Evolutionary conservation across 2,329 filamentous ascomycete genomes (phyloP).

Genomic region (Fusarium protoensiforme): DNA sequence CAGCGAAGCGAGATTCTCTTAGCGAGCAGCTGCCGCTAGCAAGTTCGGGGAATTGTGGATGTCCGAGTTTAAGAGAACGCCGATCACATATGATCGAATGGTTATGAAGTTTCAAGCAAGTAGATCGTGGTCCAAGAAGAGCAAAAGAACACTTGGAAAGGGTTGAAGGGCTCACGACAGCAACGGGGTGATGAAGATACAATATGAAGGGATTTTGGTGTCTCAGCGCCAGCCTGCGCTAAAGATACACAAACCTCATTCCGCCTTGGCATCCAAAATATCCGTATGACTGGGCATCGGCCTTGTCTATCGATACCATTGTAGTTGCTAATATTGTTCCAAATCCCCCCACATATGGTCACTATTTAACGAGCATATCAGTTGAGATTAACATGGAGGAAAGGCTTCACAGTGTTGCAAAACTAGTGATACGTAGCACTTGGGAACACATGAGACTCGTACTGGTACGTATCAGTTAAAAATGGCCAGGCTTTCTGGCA

Average conservation of each 20-base stretch:
- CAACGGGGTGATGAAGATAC: background rate
- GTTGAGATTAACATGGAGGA: background rate
- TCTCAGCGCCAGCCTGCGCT: background rate
- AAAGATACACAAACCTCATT: background rate
- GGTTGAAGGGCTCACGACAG: background rate
- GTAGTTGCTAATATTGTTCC: background rate
- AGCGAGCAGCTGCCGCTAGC: background rate
- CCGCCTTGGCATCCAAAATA: background rate
- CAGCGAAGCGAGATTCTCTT: conserved; percentile 13
- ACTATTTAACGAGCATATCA: background rate
- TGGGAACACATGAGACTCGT: background rate
- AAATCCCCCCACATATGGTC: no score
- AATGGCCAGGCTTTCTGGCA: background rate
- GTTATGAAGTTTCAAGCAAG: background rate
- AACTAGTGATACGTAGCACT: no score
- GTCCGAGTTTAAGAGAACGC: background rate
- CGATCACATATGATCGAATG: background rate
- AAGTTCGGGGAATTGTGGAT: background rate
- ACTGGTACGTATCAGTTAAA: background rate
- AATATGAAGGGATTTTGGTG: background rate
- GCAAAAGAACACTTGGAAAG: no score
- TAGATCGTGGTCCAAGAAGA: background rate
- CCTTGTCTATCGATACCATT: background rate
- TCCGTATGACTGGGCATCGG: no score
- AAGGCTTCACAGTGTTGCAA: no score